Conservation (phyloP, 1,284 basidiomycete genomes). For the Cryptococcus sp. region DNA sequence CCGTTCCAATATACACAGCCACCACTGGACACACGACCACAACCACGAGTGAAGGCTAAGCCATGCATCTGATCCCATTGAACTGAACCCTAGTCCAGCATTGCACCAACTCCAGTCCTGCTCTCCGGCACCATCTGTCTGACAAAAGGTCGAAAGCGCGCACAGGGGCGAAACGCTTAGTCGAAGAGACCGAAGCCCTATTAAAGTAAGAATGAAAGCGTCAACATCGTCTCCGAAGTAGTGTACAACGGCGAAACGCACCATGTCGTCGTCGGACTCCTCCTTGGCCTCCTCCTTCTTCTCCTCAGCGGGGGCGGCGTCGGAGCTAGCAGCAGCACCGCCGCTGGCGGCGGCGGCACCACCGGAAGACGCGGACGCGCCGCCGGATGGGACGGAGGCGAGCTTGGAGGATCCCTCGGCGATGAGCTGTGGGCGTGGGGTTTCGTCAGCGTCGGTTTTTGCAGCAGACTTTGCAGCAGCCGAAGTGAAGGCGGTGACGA, state of each 20-base stretch:
- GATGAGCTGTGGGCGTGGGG: slow-evolving; percentile 68
- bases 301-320: slow-evolving; percentile 66
- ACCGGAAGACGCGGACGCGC: slow-evolving; percentile 67
- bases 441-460: neutral
- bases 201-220: neutral
- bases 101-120: neutral
- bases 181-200: slow-evolving; percentile 83
- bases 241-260: slow-evolving; percentile 53
- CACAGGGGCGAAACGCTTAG: slow-evolving; percentile 55
- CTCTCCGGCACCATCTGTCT: neutral
- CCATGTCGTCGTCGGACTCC: slow-evolving; percentile 87
- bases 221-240: slow-evolving; percentile 4
- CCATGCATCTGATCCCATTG: slow-evolving; percentile 10
- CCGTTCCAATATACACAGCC: neutral
- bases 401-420: slow-evolving; percentile 86
- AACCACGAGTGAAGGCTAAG: neutral
- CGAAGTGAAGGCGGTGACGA: no score
- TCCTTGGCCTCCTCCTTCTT: slow-evolving; percentile 80
- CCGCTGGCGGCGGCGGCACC: slow-evolving; percentile 58
- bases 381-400: slow-evolving; percentile 66
- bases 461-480: no score
- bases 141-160: neutral
- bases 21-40: neutral
- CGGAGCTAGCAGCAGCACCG: slow-evolving; percentile 64
- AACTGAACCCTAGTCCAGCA: neutral